These are phyloP conservation scores for Pontederia paniculata DNA, from an alignment of 176 grass and related monocot genomes.

Conservation along the genomic window DNA sequence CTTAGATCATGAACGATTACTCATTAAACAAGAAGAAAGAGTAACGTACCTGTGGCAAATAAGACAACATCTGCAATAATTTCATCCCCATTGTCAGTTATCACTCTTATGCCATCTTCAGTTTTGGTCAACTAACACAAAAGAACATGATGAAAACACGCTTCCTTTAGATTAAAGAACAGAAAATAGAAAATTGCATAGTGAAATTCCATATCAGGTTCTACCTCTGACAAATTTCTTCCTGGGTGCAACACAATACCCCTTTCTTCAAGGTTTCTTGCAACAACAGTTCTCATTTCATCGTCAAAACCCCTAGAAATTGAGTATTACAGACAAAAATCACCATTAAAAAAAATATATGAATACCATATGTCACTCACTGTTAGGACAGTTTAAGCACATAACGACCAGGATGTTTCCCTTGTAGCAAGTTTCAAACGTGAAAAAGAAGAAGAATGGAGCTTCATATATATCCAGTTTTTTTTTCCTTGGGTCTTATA, in stretches of 20 bases:
- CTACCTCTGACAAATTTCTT: constrained; percentile 62
- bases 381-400: no score
- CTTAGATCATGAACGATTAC: background rate
- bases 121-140: constrained; percentile 69
- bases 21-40: background rate
- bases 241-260: constrained; percentile 71
- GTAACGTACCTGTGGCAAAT: constrained; percentile 77
- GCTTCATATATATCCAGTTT: no score
- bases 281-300: constrained; percentile 82
- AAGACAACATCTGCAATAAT: constrained; percentile 80
- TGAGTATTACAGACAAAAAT: background rate
- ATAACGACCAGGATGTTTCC: no score
- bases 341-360: background rate
- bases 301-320: constrained; percentile 78
- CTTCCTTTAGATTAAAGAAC: background rate
- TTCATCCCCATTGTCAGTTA: constrained; percentile 76
- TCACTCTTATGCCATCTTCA: constrained; percentile 65
- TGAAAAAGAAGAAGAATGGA: no score
- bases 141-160: constrained; percentile 14
- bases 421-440: no score
- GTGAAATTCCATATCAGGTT: background rate
- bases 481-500: no score
- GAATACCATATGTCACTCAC: no score
- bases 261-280: constrained; percentile 85
- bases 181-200: background rate